Conservation (phyloP, 2,329 filamentous ascomycete species). For the Triangularia setosa region DNA sequence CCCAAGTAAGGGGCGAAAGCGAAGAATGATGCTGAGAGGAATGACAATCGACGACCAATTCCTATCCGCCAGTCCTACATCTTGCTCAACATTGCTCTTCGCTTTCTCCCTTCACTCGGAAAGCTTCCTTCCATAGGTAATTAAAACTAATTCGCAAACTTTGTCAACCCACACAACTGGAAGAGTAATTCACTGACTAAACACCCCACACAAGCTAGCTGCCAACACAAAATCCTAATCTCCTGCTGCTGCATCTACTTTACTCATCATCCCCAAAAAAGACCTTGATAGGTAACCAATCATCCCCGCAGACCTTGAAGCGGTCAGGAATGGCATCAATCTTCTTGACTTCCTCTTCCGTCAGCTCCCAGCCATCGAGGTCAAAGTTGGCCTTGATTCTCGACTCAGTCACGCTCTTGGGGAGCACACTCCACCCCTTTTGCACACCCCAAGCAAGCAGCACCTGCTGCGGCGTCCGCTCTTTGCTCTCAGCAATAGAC, state of each 20-base stretch:
- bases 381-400: constrained; percentile 75
- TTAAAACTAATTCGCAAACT: too few relatives aligned
- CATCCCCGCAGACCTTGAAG: constrained; percentile 78
- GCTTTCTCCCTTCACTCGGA: too few relatives aligned
- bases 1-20: too few relatives aligned
- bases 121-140: too few relatives aligned
- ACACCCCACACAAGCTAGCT: too few relatives aligned
- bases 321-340: constrained; percentile 66
- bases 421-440: constrained; percentile 78
- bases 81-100: too few relatives aligned
- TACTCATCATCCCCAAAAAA: constrained; percentile 84
- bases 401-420: constrained; percentile 72
- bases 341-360: constrained; percentile 65
- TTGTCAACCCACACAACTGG: too few relatives aligned
- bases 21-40: too few relatives aligned
- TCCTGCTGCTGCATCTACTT: neutral
- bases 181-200: neutral
- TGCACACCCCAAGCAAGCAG: constrained; percentile 76
- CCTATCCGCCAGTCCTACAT: too few relatives aligned
- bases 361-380: constrained; percentile 69
- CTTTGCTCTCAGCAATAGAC: constrained; percentile 60
- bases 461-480: constrained; percentile 70
- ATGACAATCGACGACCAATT: too few relatives aligned
- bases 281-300: constrained; percentile 70
- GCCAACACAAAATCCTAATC: too few relatives aligned